A percentile compares a stretch with the other conserved stretches of the same genome.
Conservation (phyloP, 129 eudicot genomes). For the Logfia minima region DNA sequence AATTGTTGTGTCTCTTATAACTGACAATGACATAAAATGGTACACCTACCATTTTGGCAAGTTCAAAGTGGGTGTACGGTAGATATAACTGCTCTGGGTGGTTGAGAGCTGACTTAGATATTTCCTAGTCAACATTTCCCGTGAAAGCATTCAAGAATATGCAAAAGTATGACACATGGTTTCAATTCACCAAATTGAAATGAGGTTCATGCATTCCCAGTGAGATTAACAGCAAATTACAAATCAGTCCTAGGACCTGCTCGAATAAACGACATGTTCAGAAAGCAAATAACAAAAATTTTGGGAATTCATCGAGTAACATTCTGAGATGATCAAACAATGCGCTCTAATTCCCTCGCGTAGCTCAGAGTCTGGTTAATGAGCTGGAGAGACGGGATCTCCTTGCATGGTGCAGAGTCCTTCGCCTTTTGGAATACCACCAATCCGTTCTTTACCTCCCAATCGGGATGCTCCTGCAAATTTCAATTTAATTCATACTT, state of each 20-base stretch:
- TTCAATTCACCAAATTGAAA: conserved; percentile 15
- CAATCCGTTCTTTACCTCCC: conserved; percentile 80
- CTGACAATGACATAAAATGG: neutral
- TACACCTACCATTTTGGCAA: neutral
- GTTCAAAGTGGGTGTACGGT: conserved; percentile 8
- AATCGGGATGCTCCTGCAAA: conserved; percentile 88
- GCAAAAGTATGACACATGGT: conserved; percentile 5
- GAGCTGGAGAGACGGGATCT: conserved; percentile 84
- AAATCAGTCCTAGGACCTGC: neutral
- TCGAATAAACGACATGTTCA: neutral
- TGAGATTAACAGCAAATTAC: conserved; percentile 12
- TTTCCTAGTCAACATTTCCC: conserved; percentile 11
- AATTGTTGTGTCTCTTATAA: neutral
- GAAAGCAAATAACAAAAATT: conserved; percentile 25
- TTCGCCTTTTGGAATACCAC: conserved; percentile 76
- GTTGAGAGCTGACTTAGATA: conserved; percentile 13
- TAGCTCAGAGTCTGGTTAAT: conserved; percentile 90
- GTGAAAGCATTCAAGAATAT: conserved; percentile 29
- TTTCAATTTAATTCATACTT: neutral
- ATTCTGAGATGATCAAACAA: conserved; percentile 47
- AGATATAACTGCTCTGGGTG: conserved; percentile 15
- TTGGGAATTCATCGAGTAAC: neutral
- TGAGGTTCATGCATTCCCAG: conserved; percentile 12
- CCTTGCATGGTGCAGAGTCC: conserved; percentile 80
- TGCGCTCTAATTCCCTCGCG: conserved; percentile 91